A percentile compares a stretch with the other conserved stretches of the same genome.
phyloP scores from a whole-genome alignment of 257 asterid genomes.

The Avicennia marina region DNA sequence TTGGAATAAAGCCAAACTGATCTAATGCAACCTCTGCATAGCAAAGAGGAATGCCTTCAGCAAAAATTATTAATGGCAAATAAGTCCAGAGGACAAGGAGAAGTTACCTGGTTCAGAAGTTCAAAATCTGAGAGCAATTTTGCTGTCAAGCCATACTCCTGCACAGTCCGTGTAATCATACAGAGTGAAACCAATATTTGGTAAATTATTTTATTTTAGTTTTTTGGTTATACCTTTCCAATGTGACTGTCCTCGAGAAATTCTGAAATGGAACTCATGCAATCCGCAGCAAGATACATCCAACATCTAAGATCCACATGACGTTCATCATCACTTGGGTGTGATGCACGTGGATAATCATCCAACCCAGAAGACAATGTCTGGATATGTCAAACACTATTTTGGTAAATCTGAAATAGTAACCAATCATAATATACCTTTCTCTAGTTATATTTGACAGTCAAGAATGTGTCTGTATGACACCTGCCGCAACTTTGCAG shows the following conservation, averaged over 20 bases:
- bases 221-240: slow-evolving; percentile 47
- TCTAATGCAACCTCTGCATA: too few species aligned
- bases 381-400: slow-evolving; percentile 35
- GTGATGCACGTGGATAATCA: slow-evolving; percentile 99
- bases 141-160: slow-evolving; percentile 71
- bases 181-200: neutral
- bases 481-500: neutral
- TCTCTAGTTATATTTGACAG: too few species aligned
- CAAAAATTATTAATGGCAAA: too few species aligned
- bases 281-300: slow-evolving; percentile 97
- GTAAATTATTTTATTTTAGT: neutral
- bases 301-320: slow-evolving; percentile 99
- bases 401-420: slow-evolving; percentile 18
- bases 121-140: slow-evolving; percentile 83
- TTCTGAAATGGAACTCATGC: slow-evolving; percentile 82
- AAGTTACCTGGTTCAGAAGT: slow-evolving; percentile 70
- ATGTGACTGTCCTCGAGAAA: slow-evolving; percentile 54
- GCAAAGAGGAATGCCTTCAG: too few species aligned
- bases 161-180: slow-evolving; percentile 33
- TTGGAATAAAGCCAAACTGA: too few species aligned
- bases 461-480: too few species aligned
- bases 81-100: neutral
- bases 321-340: slow-evolving; percentile 89
- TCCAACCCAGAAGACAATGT: slow-evolving; percentile 93
- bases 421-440: too few species aligned